A percentile compares a stretch with the other conserved stretches of the same genome.
Evolutionary conservation across 495 filamentous ascomycete genomes (phyloP).

Genomic region (Cairneyella variabilis): DNA sequence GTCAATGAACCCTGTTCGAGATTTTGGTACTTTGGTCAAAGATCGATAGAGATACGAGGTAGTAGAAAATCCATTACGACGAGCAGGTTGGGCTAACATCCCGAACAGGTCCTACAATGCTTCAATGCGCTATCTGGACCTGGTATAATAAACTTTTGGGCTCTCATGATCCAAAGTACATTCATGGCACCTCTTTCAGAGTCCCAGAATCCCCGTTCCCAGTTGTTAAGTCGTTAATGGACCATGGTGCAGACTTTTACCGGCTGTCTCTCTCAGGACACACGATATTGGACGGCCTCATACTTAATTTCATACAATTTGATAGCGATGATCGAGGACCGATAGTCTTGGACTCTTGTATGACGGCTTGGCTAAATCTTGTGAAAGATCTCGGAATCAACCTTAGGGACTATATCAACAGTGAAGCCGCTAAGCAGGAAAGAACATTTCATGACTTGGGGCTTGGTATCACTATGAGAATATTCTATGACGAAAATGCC

Average conservation of each 20-base stretch:
- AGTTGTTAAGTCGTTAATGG: not conserved
- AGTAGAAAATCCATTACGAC: not conserved
- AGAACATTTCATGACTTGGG: not conserved
- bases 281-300: not conserved
- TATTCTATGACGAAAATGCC: not conserved
- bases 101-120: not conserved
- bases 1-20: not conserved
- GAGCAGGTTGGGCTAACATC: not conserved
- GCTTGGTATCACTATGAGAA: not conserved
- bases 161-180: not conserved
- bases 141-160: not conserved
- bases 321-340: not conserved
- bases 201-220: not conserved
- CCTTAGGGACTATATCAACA: not conserved
- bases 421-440: not conserved
- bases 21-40: not conserved
- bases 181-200: not conserved
- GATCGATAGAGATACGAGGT: not conserved
- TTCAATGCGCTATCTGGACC: not conserved
- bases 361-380: not conserved
- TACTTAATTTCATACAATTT: not conserved
- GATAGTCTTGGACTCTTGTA: not conserved
- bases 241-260: not conserved
- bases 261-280: not conserved
- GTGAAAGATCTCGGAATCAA: not conserved